A percentile compares a stretch with the other conserved stretches of the same genome.
Evolutionary conservation across 768 basidiomycete species (phyloP).

Genomic region (Neoboletus subvelutipes): DNA sequence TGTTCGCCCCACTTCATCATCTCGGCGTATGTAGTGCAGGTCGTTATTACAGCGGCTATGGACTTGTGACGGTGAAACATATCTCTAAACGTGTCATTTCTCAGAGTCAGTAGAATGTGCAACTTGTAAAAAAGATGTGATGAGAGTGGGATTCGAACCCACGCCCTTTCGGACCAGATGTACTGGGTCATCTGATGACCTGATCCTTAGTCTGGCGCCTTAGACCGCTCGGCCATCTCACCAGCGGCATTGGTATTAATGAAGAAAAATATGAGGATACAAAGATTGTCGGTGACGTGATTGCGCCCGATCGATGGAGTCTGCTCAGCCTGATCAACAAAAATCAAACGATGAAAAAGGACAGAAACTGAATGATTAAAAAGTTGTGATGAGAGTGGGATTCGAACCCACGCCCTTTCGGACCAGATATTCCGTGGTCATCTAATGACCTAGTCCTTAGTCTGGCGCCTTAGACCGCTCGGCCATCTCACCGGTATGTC

Average conservation of each 20-base stretch:
- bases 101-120: not conserved
- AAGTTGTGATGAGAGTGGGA: slow-evolving; percentile 36
- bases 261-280: not conserved
- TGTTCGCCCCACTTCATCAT: too few relatives aligned
- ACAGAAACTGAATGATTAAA: not conserved
- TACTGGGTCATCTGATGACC: slow-evolving; percentile 29
- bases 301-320: too few relatives aligned
- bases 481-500: slow-evolving; percentile 42
- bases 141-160: slow-evolving; percentile 43
- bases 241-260: not conserved
- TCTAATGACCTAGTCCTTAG: slow-evolving; percentile 42
- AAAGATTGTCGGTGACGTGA: too few relatives aligned
- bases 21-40: too few relatives aligned
- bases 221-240: slow-evolving; percentile 61
- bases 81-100: too few relatives aligned
- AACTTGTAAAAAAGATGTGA: slow-evolving; percentile 9
- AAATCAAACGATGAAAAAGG: not conserved
- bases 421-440: slow-evolving; percentile 35
- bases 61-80: too few relatives aligned
- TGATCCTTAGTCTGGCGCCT: slow-evolving; percentile 59
- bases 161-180: slow-evolving; percentile 42
- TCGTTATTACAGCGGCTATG: too few relatives aligned
- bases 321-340: too few relatives aligned
- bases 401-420: slow-evolving; percentile 44
- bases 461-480: slow-evolving; percentile 64